Conservation (phyloP, 2,329 filamentous ascomycete species). For the Ophiostoma sp. region DNA sequence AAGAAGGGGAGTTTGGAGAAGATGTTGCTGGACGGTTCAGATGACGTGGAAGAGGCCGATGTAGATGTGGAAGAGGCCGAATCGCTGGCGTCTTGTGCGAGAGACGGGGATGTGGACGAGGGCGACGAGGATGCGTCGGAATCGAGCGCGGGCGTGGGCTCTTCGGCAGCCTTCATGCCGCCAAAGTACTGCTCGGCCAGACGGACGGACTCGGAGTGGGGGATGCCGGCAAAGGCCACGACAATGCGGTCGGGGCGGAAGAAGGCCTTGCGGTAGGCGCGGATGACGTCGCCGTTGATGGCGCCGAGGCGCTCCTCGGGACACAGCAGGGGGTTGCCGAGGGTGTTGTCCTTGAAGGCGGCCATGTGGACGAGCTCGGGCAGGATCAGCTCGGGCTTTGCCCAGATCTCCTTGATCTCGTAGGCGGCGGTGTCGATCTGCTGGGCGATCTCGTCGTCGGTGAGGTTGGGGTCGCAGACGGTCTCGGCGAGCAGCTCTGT, state of each 20-base stretch:
- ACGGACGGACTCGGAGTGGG: conserved; percentile 72
- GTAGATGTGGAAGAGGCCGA: conserved; percentile 21
- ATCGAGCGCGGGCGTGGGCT: conserved; percentile 30
- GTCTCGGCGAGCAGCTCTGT: conserved; percentile 87
- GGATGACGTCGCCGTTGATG: conserved; percentile 69
- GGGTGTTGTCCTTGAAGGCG: conserved; percentile 90
- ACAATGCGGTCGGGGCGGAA: conserved; percentile 89
- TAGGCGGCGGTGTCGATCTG: conserved; percentile 91
- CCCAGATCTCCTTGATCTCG: conserved; percentile 96
- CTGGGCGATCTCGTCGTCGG: conserved; percentile 76
- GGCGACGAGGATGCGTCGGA: conserved; percentile 26
- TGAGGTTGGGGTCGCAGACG: conserved; percentile 78
- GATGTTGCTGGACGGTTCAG: conserved; percentile 50
- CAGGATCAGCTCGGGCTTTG: conserved; percentile 90
- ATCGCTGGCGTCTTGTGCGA: neutral
- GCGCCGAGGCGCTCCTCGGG: conserved; percentile 72
- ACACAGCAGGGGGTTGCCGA: conserved; percentile 89
- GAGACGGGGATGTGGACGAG: conserved; percentile 25
- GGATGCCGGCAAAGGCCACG: conserved; percentile 87
- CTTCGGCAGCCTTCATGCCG: conserved; percentile 64
- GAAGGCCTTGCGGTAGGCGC: conserved; percentile 75
- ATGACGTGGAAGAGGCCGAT: conserved; percentile 34
- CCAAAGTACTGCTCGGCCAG: conserved; percentile 84
- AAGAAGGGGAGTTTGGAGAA: conserved; percentile 74
- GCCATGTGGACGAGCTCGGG: conserved; percentile 94